These are phyloP conservation scores for Cyclotella cryptica DNA, from an alignment of 108 stramenopile species.

Conservation along the genomic window DNA sequence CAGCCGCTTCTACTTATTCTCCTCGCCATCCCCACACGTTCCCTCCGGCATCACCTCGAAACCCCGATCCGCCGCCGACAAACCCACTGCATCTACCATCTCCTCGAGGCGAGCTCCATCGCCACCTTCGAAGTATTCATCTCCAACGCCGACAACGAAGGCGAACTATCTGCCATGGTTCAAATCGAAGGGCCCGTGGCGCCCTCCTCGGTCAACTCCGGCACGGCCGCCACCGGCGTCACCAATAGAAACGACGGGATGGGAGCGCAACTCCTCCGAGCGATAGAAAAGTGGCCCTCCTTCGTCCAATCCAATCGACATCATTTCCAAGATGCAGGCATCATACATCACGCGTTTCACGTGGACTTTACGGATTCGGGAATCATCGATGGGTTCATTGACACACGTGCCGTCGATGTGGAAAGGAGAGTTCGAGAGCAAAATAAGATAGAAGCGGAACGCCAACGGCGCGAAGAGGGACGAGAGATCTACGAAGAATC, in stretches of 20 bases:
- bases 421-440: background rate
- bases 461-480: background rate
- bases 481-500: constrained; percentile 6
- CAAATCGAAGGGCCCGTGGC: constrained; percentile 27
- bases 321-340: constrained; percentile 9
- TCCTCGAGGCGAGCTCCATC: background rate
- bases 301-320: background rate
- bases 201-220: background rate
- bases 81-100: constrained; percentile 23
- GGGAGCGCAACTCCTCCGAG: constrained; percentile 6
- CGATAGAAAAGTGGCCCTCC: constrained; percentile 6
- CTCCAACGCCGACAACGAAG: constrained; percentile 8
- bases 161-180: constrained; percentile 1
- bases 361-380: constrained; percentile 17
- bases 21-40: too few species aligned
- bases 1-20: too few species aligned
- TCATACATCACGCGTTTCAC: constrained; percentile 25
- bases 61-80: constrained; percentile 11
- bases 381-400: constrained; percentile 7
- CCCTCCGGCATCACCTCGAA: background rate
- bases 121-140: constrained; percentile 17
- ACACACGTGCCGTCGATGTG: background rate
- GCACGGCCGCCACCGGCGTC: background rate
- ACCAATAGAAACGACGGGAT: background rate
- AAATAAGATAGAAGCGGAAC: background rate